phyloP scores from a whole-genome alignment of 2,329 filamentous ascomycete species.

The Trichoderma brevicompactum region DNA sequence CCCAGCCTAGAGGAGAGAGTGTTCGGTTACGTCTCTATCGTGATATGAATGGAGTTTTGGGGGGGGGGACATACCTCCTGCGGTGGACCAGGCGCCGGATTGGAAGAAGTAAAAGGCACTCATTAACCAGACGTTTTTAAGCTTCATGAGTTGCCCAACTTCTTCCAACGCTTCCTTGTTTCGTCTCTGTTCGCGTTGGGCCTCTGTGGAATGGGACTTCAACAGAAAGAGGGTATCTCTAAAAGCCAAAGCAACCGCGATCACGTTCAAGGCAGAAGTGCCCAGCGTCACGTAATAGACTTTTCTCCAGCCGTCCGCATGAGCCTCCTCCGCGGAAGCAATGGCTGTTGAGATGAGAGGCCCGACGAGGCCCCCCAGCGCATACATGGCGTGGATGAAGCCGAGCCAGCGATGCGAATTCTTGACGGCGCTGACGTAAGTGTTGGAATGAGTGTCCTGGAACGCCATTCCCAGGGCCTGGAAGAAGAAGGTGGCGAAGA shows the following conservation, averaged over 20 bases:
- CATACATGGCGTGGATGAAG: constrained; percentile 30
- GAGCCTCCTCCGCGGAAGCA: constrained; percentile 1
- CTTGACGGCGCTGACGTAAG: constrained; percentile 16
- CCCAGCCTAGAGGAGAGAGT: neutral
- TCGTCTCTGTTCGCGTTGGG: neutral
- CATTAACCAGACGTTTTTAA: constrained; percentile 28
- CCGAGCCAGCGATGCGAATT: constrained; percentile 27
- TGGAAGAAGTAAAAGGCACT: constrained; percentile 29
- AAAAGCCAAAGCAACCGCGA: neutral
- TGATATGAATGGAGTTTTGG: neutral
- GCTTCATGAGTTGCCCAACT: constrained; percentile 11
- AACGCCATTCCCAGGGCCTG: constrained; percentile 27
- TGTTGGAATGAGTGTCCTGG: constrained; percentile 28
- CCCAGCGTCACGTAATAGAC: neutral
- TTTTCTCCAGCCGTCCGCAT: neutral
- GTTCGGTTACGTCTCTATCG: neutral
- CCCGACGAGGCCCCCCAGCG: constrained; percentile 25
- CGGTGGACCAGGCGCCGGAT: constrained; percentile 24
- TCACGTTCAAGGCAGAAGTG: neutral
- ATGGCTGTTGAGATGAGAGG: constrained; percentile 28
- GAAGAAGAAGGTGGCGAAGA: constrained; percentile 26
- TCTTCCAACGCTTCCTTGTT: neutral
- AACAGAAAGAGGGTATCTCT: neutral
- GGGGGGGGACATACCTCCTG: constrained; percentile 26
- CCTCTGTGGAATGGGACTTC: neutral